phyloP scores from a whole-genome alignment of 345 rosid species.

The Eutrema japonicum region DNA sequence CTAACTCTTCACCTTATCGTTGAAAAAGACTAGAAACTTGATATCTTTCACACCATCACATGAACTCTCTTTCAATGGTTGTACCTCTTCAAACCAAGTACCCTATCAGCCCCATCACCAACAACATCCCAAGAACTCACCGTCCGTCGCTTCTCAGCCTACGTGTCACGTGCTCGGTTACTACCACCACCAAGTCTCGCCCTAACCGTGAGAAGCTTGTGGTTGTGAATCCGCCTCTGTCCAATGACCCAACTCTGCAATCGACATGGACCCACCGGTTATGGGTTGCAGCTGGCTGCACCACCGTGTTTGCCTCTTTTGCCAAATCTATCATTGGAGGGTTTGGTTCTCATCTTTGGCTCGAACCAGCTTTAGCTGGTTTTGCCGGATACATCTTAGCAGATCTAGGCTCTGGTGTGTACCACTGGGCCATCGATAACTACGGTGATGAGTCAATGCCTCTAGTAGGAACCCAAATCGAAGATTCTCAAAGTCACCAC shows the following conservation, averaged over 20 bases:
- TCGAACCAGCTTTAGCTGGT: constrained; percentile 65
- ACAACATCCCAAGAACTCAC: constrained; percentile 23
- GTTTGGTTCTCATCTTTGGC: constrained; percentile 50
- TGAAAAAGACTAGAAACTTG: neutral
- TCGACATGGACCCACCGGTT: constrained; percentile 77
- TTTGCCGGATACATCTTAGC: constrained; percentile 64
- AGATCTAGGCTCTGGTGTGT: constrained; percentile 78
- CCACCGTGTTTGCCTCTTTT: constrained; percentile 55
- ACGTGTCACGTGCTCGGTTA: constrained; percentile 41
- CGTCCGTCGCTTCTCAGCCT: constrained; percentile 8
- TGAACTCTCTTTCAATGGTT: constrained; percentile 50
- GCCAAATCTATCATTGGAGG: constrained; percentile 54
- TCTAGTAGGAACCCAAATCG: constrained; percentile 67
- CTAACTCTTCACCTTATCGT: neutral
- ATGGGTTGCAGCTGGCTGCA: constrained; percentile 74
- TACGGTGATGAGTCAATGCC: constrained; percentile 72
- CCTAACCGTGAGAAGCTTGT: constrained; percentile 39
- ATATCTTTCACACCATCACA: neutral
- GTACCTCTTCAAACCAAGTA: constrained; percentile 11
- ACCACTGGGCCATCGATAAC: constrained; percentile 90
- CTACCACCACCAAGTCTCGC: constrained; percentile 41
- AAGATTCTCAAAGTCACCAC: constrained; percentile 82
- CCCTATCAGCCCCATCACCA: constrained; percentile 40
- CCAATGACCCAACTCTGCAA: constrained; percentile 52
- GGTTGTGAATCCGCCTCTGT: constrained; percentile 36